These are phyloP conservation scores for Tetracladium marchalianum DNA, from an alignment of 495 filamentous ascomycete genomes.

Conservation along the genomic window DNA sequence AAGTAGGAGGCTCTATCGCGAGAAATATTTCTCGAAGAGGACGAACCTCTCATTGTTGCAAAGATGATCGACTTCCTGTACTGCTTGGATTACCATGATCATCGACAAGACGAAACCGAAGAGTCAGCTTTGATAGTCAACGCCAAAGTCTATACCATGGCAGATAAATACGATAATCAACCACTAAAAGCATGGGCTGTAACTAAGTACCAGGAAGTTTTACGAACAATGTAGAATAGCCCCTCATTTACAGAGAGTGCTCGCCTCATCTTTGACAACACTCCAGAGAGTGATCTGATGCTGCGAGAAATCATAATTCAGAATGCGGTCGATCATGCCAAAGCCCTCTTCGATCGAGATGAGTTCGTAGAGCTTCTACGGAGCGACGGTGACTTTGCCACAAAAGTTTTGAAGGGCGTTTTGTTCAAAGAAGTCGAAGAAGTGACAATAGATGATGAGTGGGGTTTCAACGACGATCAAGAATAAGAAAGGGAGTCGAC, in stretches of 20 bases:
- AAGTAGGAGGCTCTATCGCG: background rate
- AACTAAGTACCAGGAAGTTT: conserved; percentile 2
- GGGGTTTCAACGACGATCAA: too few relatives aligned
- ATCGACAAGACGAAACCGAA: background rate
- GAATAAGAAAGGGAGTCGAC: too few relatives aligned
- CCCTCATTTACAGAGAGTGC: conserved; percentile 1
- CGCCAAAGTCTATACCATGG: conserved; percentile 7
- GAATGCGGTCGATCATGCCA: conserved; percentile 7
- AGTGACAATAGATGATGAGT: too few relatives aligned
- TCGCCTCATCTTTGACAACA: conserved; percentile 9
- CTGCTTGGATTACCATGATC: background rate
- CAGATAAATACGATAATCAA: conserved; percentile 10
- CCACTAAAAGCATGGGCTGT: conserved; percentile 1
- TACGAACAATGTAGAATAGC: background rate
- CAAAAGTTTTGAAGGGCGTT: conserved; percentile 1
- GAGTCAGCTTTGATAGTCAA: conserved; percentile 3
- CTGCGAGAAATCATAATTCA: conserved; percentile 25
- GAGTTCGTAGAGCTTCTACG: conserved; percentile 1
- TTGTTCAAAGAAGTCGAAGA: too few relatives aligned
- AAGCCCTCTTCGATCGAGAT: background rate
- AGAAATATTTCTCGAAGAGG: conserved; percentile 5
- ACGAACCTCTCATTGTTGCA: conserved; percentile 5
- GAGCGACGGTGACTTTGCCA: background rate
- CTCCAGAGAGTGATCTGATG: conserved; percentile 18
- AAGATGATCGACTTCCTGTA: conserved; percentile 8